Base-by-base conservation (phyloP, 768 basidiomycete genomes). In the Suillus bovinus region DNA sequence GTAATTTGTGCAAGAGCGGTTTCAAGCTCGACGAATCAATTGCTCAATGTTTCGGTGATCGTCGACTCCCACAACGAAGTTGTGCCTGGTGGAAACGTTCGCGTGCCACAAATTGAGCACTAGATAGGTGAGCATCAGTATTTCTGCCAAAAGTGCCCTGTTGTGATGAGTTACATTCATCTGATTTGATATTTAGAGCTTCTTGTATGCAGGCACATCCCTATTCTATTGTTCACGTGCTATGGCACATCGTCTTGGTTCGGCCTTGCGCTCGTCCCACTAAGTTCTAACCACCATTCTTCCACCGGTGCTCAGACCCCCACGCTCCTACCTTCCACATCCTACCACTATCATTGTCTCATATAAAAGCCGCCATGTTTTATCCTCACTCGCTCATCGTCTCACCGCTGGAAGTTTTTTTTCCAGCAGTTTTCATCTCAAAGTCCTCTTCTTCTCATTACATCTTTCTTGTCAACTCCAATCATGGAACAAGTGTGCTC, bases 401-500 rank as follows among this genome's bases (percentile, higher is more conserved):
- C 16, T 49, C 16, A 16, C 47, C 47, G 14, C 47, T 49, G 6
- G 17, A 49, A 27, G n/a, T n/a, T n/a, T n/a, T n/a, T 0, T 14
- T 46, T 24, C 22, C 22, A 24, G 22, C 10, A 44, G 22, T 46
- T 27, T 16, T 47, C 14, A 49, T 27, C 16, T 17, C 16, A 17
- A 27, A 27, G 8, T 27, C 14, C 7, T 49, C 42, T 10, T n/a
- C 24, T 24, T 24, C 44, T 46, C 13, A 24, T 14, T 1, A 22
- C 5, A 24, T 27, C 14, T 47, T 24, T 47, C 22, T 4, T 17
- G 7, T 49, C 22, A 7, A 46, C 46, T 46, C 22, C 13, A 46
- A 46, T 46, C 46, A 46, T 46, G 46, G 46, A 22, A 46, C 46
- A 46, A 46, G 46, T 46, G 22, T 46, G 46, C 22, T 46, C 46